Evolutionary conservation across 2,329 filamentous ascomycete genomes (phyloP).

Genomic region (Aspergillus hortae): DNA sequence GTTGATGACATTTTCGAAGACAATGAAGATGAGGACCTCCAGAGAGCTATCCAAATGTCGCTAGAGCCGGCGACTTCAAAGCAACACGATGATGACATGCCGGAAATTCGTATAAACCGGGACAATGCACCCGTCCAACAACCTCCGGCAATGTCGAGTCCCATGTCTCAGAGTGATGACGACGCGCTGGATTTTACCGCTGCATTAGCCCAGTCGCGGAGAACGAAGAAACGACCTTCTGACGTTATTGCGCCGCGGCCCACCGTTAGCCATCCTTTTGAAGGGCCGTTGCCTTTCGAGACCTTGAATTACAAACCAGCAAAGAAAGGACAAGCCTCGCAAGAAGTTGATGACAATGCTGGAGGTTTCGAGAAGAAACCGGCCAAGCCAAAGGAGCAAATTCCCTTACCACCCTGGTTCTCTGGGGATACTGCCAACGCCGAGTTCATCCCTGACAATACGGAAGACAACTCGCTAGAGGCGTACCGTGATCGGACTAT

Average conservation of each 20-base stretch:
- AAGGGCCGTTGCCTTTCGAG: conserved; percentile 86
- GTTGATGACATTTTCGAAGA: conserved; percentile 58
- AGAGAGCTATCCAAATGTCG: conserved; percentile 79
- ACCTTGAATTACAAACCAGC: conserved; percentile 65
- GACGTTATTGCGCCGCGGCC: conserved; percentile 44
- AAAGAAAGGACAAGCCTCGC: conserved; percentile 31
- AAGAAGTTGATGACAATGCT: conserved; percentile 51
- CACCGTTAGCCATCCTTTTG: conserved; percentile 57
- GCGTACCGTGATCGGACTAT: conserved; percentile 18
- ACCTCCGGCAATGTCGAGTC: conserved; percentile 28
- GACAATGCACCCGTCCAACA: conserved; percentile 46
- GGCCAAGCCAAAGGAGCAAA: conserved; percentile 25
- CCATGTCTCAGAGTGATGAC: conserved; percentile 58
- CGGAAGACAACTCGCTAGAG: conserved; percentile 21
- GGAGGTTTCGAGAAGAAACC: conserved; percentile 63
- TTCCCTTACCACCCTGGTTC: conserved; percentile 48
- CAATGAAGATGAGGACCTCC: conserved; percentile 70
- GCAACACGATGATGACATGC: conserved; percentile 39
- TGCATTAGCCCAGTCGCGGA: conserved; percentile 69
- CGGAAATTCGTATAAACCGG: conserved; percentile 30
- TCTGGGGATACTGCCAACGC: conserved; percentile 31
- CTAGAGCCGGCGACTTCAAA: conserved; percentile 48
- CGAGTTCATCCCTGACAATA: conserved; percentile 29
- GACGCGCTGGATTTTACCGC: conserved; percentile 75
- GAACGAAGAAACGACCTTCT: conserved; percentile 47